Conservation (phyloP, 169 alveolate genomes). For the Cryptosporidium sp. region DNA sequence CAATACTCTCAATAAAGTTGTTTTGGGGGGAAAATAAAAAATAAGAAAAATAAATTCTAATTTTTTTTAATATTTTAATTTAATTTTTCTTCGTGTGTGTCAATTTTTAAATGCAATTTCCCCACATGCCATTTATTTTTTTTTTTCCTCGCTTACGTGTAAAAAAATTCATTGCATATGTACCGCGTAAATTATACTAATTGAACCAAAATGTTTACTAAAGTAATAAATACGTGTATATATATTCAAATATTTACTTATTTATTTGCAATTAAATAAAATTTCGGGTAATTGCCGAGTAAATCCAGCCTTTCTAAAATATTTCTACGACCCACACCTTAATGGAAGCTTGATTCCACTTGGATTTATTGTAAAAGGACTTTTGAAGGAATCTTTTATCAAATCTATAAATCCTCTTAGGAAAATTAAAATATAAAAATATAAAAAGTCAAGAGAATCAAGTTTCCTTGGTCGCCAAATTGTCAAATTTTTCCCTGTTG, state of each 20-base stretch:
- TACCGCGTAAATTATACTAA: background rate
- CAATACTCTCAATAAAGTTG: background rate
- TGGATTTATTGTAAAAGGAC: background rate
- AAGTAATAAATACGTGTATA: too few relatives aligned
- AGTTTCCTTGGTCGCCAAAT: background rate
- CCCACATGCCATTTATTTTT: constrained; percentile 38
- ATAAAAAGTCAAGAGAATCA: background rate
- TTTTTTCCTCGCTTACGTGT: constrained; percentile 67
- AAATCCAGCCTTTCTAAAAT: background rate
- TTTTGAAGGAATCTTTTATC: background rate
- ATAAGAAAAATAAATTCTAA: background rate
- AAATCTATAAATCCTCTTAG: background rate
- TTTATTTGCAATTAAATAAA: too few relatives aligned
- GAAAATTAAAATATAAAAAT: too few relatives aligned
- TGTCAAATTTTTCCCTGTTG: background rate
- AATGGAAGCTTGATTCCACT: background rate
- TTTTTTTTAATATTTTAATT: background rate
- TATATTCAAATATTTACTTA: too few relatives aligned
- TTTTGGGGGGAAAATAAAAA: too few relatives aligned
- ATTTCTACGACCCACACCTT: background rate
- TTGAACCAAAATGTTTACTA: background rate
- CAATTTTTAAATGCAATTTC: constrained; percentile 48
- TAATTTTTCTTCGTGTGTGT: constrained; percentile 28
- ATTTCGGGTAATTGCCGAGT: background rate
- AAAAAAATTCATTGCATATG: background rate